These are phyloP conservation scores for Rhizophagus clarus DNA, from an alignment of 192 early-diverging fungal species.

Conservation along the genomic window DNA sequence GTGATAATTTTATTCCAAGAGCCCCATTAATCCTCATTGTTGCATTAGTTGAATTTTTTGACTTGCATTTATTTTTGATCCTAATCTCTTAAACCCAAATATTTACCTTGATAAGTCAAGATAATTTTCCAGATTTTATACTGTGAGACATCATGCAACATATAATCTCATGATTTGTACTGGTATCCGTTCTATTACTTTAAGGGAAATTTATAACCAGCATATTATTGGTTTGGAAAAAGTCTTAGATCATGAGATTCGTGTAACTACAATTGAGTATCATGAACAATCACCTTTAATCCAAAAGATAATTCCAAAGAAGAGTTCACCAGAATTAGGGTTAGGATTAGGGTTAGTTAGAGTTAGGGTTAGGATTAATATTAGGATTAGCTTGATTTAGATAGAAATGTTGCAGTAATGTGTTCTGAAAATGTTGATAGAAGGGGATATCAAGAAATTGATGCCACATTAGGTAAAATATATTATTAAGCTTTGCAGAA, in stretches of 20 bases:
- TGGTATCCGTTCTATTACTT: background rate
- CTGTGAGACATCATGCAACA: background rate
- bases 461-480: slow-evolving; percentile 4
- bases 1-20: slow-evolving; percentile 9
- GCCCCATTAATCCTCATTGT: slow-evolving; percentile 4
- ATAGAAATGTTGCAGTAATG: background rate
- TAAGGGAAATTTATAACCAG: background rate
- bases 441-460: background rate
- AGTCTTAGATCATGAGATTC: background rate
- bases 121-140: slow-evolving; percentile 12
- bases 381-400: no score
- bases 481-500: background rate
- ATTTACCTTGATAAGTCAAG: slow-evolving; percentile 7
- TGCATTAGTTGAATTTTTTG: slow-evolving; percentile 13
- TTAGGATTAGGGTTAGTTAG: background rate
- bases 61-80: background rate
- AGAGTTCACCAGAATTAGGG: background rate
- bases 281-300: background rate
- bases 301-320: background rate
- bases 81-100: slow-evolving; percentile 4
- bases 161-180: background rate
- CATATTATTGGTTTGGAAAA: background rate
- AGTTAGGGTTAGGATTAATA: background rate
- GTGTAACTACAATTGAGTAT: slow-evolving; percentile 1
- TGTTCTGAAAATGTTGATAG: background rate